Conservation (phyloP, 352 stramenopile genomes). For the Albugo laibachii region DNA sequence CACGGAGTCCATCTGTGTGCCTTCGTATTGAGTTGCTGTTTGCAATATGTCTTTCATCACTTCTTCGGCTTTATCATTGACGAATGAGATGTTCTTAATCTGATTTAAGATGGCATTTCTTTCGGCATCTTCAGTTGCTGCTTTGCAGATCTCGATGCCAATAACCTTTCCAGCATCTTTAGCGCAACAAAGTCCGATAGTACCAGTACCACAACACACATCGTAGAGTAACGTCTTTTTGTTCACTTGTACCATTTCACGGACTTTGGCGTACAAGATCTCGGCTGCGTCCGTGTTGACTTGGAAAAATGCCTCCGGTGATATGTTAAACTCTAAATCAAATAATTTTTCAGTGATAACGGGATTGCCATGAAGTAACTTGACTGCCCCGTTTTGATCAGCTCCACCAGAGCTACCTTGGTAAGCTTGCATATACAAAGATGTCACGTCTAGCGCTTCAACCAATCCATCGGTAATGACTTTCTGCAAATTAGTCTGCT, state of each 20-base stretch:
- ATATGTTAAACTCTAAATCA: conserved; percentile 80
- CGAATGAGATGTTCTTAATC: conserved; percentile 76
- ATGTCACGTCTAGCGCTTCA: conserved; percentile 46
- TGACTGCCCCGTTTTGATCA: conserved; percentile 75
- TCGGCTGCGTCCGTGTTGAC: conserved; percentile 92
- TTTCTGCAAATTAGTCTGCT: conserved; percentile 21
- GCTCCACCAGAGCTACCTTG: conserved; percentile 71
- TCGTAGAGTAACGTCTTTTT: conserved; percentile 87
- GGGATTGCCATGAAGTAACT: conserved; percentile 36
- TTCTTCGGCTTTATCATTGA: conserved; percentile 83
- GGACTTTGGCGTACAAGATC: conserved; percentile 90
- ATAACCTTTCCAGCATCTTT: conserved; percentile 57
- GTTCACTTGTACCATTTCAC: conserved; percentile 56
- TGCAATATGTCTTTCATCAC: conserved; percentile 71
- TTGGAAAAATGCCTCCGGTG: conserved; percentile 87
- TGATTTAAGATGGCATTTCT: conserved; percentile 73
- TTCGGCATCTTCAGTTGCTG: conserved; percentile 78
- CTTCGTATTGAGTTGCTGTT: conserved; percentile 29
- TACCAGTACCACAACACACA: conserved; percentile 97
- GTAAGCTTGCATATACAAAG: conserved; percentile 87
- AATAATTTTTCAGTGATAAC: conserved; percentile 74
- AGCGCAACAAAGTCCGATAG: conserved; percentile 91
- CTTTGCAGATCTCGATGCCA: conserved; percentile 78
- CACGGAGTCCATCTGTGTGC: conserved; percentile 46
- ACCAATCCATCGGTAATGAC: conserved; percentile 27